Conservation (phyloP, 495 filamentous ascomycete species). For the Rusavskia elegans region DNA sequence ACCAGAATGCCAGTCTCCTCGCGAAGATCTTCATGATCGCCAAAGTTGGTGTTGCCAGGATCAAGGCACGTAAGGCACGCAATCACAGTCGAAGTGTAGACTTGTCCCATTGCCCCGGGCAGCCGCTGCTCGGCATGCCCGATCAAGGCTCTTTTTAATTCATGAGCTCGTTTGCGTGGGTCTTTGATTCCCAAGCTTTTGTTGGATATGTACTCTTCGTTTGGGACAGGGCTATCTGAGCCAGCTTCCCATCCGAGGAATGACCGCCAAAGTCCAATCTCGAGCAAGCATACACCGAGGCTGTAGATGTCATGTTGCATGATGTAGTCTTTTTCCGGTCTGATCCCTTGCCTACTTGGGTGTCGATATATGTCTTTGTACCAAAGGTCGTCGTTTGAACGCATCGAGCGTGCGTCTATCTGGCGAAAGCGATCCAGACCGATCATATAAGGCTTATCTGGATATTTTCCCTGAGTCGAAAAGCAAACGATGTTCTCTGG, state of each 20-base stretch:
- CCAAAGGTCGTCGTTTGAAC: conserved; percentile 19
- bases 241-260: conserved; percentile 11
- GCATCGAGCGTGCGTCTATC: conserved; percentile 6
- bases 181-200: conserved; percentile 1
- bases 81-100: conserved; percentile 33
- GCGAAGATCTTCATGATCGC: conserved; percentile 16
- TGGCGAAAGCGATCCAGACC: conserved; percentile 25
- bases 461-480: background rate
- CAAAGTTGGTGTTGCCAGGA: conserved; percentile 22
- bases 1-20: conserved; percentile 35
- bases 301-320: conserved; percentile 37
- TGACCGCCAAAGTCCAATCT: conserved; percentile 26
- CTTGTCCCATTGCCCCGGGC: conserved; percentile 30
- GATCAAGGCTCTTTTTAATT: conserved; percentile 25
- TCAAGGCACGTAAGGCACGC: conserved; percentile 42
- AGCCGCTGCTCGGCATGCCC: conserved; percentile 21
- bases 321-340: conserved; percentile 18
- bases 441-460: conserved; percentile 19
- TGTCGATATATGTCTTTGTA: conserved; percentile 27
- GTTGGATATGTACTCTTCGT: background rate
- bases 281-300: conserved; percentile 28
- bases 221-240: background rate
- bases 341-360: conserved; percentile 20
- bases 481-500: conserved; percentile 26
- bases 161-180: background rate